Evolutionary conservation across 2,329 filamentous ascomycete genomes (phyloP).

Genomic region (Fusarium haematococcum): DNA sequence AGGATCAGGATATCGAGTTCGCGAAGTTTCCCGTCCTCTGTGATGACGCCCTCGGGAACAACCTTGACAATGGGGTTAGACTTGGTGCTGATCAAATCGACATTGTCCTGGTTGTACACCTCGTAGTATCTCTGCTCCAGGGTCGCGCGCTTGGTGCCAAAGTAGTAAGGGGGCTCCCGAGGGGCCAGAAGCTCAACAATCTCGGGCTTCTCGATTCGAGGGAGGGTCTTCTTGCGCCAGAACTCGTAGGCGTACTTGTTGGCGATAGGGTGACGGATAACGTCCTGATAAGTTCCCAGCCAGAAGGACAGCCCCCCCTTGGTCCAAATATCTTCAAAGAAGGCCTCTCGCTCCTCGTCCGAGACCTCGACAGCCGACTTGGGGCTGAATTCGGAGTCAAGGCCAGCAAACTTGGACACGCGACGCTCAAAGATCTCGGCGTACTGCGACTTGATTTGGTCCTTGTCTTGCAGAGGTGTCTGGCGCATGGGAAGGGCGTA

Average conservation of each 20-base stretch:
- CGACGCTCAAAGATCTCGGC: not conserved
- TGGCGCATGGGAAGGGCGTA: not conserved
- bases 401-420: not conserved
- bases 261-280: not conserved
- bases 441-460: not conserved
- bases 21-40: not conserved
- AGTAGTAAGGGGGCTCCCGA: not conserved
- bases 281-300: not conserved
- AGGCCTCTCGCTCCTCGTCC: not conserved
- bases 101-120: conserved; percentile 6
- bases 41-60: not conserved
- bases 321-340: not conserved
- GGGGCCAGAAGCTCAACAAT: not conserved
- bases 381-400: not conserved
- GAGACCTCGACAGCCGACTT: not conserved
- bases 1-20: conserved; percentile 3
- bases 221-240: conserved; percentile 1
- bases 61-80: not conserved
- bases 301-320: not conserved
- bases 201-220: not conserved
- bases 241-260: not conserved
- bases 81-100: not conserved
- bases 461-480: not conserved
- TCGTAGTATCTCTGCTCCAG: conserved; percentile 8
- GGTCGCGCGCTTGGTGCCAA: conserved; percentile 6